phyloP scores from a whole-genome alignment of 768 basidiomycete genomes.

The Pulveroboletus sp. region DNA sequence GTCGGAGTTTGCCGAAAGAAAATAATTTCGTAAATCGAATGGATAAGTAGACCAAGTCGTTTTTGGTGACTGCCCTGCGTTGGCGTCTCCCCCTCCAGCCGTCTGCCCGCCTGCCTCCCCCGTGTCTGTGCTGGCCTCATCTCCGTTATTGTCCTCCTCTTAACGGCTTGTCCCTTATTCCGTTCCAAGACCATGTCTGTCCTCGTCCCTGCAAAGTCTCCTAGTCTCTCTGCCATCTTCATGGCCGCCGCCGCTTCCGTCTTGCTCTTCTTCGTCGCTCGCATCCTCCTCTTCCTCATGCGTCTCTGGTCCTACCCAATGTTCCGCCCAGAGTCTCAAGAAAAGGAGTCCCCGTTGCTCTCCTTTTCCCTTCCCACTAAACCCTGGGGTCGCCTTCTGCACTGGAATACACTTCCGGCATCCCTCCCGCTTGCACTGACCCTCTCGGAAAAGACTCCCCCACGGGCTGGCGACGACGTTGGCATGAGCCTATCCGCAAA shows the following conservation, averaged over 20 bases:
- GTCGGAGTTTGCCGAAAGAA: slow-evolving; percentile 23
- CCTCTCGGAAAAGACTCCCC: slow-evolving; percentile 18
- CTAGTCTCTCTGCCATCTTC: slow-evolving; percentile 27
- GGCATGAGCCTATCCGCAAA: slow-evolving; percentile 7
- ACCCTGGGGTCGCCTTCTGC: slow-evolving; percentile 19
- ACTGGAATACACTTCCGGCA: slow-evolving; percentile 25
- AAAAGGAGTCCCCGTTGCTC: slow-evolving; percentile 11
- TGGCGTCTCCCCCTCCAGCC: slow-evolving; percentile 7
- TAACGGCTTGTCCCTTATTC: slow-evolving; percentile 11
- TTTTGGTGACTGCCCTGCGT: slow-evolving; percentile 5
- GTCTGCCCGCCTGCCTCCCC: slow-evolving; percentile 1
- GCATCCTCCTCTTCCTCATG: slow-evolving; percentile 24
- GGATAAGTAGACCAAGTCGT: slow-evolving; percentile 15
- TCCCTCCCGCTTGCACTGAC: slow-evolving; percentile 26
- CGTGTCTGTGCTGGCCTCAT: slow-evolving; percentile 21
- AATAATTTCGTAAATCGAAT: slow-evolving; percentile 1
- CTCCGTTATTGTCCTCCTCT: slow-evolving; percentile 19
- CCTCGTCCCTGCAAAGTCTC: slow-evolving; percentile 29
- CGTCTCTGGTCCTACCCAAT: slow-evolving; percentile 26
- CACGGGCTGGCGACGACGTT: slow-evolving; percentile 7
- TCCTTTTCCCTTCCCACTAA: slow-evolving; percentile 1
- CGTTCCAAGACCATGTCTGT: slow-evolving; percentile 23
- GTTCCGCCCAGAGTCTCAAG: slow-evolving; percentile 4
- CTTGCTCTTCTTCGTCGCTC: slow-evolving; percentile 28
- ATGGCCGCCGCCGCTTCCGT: slow-evolving; percentile 28